These are phyloP conservation scores for Pseudogymnoascus sp. DNA, from an alignment of 2,329 filamentous ascomycete species.

Conservation along the genomic window DNA sequence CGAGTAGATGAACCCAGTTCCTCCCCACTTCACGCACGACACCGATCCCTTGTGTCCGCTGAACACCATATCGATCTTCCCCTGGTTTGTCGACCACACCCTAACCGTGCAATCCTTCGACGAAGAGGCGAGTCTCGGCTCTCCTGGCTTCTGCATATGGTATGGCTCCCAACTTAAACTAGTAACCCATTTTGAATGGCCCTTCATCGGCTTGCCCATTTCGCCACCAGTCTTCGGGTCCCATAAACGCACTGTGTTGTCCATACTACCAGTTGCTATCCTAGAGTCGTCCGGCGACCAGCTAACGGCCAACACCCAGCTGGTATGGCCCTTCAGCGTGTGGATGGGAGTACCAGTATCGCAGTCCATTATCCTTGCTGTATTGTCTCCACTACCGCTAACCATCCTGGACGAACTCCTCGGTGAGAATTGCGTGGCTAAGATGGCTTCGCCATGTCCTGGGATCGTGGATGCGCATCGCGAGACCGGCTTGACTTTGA, in stretches of 20 bases:
- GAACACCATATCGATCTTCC: conserved; percentile 70
- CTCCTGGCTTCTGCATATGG: conserved; percentile 66
- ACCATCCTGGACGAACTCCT: conserved; percentile 67
- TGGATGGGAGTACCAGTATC: conserved; percentile 83
- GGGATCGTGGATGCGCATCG: conserved; percentile 81
- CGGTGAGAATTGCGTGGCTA: conserved; percentile 79
- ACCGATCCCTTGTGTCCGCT: conserved; percentile 84
- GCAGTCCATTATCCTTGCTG: conserved; percentile 87
- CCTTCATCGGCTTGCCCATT: conserved; percentile 61
- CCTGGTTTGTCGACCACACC: conserved; percentile 75
- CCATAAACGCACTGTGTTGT: conserved; percentile 87
- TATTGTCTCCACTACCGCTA: conserved; percentile 84
- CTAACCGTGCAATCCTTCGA: conserved; percentile 85
- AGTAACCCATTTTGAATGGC: conserved; percentile 83
- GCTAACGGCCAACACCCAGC: conserved; percentile 80
- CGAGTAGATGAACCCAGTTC: conserved; percentile 76
- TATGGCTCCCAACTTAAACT: conserved; percentile 90
- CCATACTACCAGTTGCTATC: conserved; percentile 86
- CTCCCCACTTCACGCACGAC: conserved; percentile 89
- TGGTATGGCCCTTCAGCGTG: conserved; percentile 78
- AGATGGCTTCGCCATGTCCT: conserved; percentile 85
- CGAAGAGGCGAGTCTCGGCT: conserved; percentile 72
- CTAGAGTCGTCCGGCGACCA: conserved; percentile 78
- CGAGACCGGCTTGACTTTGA: conserved; percentile 85
- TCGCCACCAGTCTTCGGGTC: conserved; percentile 72